Percentiles rank a stretch among this genome's conserved stretches.
These are phyloP conservation scores for Yamadazyma dushanensis DNA, from an alignment of 1,139 yeast genomes.

Conservation along the genomic window DNA sequence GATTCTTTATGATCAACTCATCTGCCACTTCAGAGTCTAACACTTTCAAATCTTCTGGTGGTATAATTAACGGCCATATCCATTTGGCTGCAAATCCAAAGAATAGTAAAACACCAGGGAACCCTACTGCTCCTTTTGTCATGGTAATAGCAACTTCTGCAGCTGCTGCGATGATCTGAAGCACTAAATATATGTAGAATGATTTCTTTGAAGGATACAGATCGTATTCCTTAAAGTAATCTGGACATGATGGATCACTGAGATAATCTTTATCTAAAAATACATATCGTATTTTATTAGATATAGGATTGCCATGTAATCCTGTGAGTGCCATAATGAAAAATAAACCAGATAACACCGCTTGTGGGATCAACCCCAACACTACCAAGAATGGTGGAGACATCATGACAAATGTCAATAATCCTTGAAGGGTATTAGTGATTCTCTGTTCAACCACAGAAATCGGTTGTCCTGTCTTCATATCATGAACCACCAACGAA, in stretches of 20 bases:
- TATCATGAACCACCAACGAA: slow-evolving; percentile 65
- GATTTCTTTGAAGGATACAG: slow-evolving; percentile 44
- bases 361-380: slow-evolving; percentile 87
- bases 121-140: slow-evolving; percentile 91
- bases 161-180: slow-evolving; percentile 68
- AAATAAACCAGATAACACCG: slow-evolving; percentile 87
- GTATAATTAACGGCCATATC: slow-evolving; percentile 68
- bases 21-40: slow-evolving; percentile 79
- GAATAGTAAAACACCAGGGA: slow-evolving; percentile 73
- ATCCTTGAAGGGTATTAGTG: slow-evolving; percentile 82
- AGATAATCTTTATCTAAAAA: slow-evolving; percentile 58
- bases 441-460: slow-evolving; percentile 87
- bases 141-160: slow-evolving; percentile 85
- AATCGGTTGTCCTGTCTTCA: slow-evolving; percentile 38
- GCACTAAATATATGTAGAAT: slow-evolving; percentile 52
- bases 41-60: slow-evolving; percentile 54
- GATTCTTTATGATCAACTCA: slow-evolving; percentile 16
- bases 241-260: slow-evolving; percentile 37
- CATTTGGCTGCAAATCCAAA: slow-evolving; percentile 64
- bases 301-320: slow-evolving; percentile 63
- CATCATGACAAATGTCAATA: slow-evolving; percentile 85
- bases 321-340: slow-evolving; percentile 92
- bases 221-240: slow-evolving; percentile 34
- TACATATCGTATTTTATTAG: slow-evolving; percentile 61
- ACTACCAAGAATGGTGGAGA: slow-evolving; percentile 80